Base-by-base conservation (phyloP, 768 basidiomycete genomes). In the Pulveroboletus sp. region DNA sequence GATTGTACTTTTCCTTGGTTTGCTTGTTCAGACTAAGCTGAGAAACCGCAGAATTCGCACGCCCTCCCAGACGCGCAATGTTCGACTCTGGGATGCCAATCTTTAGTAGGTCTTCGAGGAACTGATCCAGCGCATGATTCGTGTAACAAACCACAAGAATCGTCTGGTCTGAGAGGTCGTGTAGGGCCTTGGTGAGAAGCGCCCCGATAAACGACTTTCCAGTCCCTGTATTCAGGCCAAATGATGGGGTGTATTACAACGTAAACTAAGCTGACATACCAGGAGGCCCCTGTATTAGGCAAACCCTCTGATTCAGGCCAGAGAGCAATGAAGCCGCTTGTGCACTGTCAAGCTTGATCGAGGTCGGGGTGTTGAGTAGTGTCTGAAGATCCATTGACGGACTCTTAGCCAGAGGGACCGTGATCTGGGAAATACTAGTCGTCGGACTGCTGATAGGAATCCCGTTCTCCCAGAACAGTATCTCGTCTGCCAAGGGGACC, bases 161-260 rank as follows among this genome's bases (percentile, higher is more conserved):
- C 1, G 62, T 79, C 36, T 71, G 66, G 0, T 56, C 29, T 0
- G 76, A 75, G 47, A 63, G 63, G 20, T 78, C 73, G 40, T 85
- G 75, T 5, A 85, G 60, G 6, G 75, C 67, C 52, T 85, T 86
- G 0, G 81, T 81, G 1, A 86, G 64, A 0, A 86, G 65, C 0
- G 82, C 81, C 0, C 85, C 85, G 21, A 87, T 80, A 55, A 85
- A 85, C 0, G 82, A 85, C 52, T 87, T 87, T 2, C 85, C 85
- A 1, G 85, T 87, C 1, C 85, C 85, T 86, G 9, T 33, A 36
- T 20, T 5, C 13, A 6, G 20, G 16, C 19, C 16, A 9, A 10
- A 27, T 51, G 20, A 48, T 12, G 8, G 24, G 2, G 13, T 14
- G 25, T 14, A 7, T 6, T 4, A 6, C 5, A 31, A 35, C 2